These are phyloP conservation scores for Leccinum huronense DNA, from an alignment of 1,284 basidiomycete genomes.

Conservation along the genomic window DNA sequence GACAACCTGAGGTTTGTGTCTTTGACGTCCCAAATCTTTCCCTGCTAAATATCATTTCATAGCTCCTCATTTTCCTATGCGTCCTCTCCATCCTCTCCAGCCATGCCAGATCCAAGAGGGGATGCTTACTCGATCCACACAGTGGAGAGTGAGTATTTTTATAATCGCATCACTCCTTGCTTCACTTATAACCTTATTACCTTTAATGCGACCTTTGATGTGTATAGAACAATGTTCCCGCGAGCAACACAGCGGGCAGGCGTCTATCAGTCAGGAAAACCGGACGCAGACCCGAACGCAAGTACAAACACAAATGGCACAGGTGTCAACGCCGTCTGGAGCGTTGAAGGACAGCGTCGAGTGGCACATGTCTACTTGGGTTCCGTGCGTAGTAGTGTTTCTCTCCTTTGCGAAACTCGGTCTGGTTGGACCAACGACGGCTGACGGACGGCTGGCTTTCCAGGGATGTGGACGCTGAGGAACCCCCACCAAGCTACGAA, in stretches of 20 bases:
- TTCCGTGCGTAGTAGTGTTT: constrained; percentile 8
- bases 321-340: neutral
- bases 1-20: constrained; percentile 6
- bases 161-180: too few species aligned
- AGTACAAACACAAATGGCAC: neutral
- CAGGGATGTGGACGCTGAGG: constrained; percentile 1
- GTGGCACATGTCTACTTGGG: constrained; percentile 4
- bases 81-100: neutral
- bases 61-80: constrained; percentile 6
- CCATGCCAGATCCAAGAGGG: neutral
- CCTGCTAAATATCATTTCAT: constrained; percentile 4
- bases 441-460: neutral
- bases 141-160: constrained; percentile 5
- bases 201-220: neutral
- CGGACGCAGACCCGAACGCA: neutral
- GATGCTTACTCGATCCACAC: neutral
- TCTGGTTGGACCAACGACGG: neutral
- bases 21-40: neutral
- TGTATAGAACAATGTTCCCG: neutral
- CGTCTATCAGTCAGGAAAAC: neutral
- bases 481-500: constrained; percentile 20
- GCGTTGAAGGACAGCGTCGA: neutral
- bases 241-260: neutral
- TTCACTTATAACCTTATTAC: neutral
- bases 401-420: neutral